phyloP scores from a whole-genome alignment of 2,329 filamentous ascomycete species.

The Coniochaeta ligniaria region DNA sequence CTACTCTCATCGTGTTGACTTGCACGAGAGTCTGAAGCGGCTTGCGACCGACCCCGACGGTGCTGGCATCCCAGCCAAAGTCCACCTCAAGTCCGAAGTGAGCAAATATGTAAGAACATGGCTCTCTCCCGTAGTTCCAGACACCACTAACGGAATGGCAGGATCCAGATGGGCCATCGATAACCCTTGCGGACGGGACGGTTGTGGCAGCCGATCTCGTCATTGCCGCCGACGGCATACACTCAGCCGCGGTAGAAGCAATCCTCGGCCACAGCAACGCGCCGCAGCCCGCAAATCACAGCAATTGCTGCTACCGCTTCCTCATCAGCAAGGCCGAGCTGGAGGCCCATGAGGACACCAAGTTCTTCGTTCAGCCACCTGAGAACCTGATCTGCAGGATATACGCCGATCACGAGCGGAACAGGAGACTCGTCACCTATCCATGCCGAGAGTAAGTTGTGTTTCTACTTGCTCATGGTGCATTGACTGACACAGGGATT shows the following conservation, averaged over 20 bases:
- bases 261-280: conserved; percentile 17
- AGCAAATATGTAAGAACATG: conserved; percentile 13
- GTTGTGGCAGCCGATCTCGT: conserved; percentile 25
- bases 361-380: conserved; percentile 17
- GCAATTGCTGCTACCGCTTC: conserved; percentile 26
- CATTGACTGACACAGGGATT: neutral
- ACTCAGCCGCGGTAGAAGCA: conserved; percentile 16
- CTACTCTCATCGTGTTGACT: conserved; percentile 29
- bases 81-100: conserved; percentile 10
- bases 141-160: neutral
- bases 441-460: conserved; percentile 16
- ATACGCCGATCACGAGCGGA: conserved; percentile 10
- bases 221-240: conserved; percentile 29
- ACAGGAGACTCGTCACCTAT: conserved; percentile 14
- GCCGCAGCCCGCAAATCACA: conserved; percentile 9
- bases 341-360: conserved; percentile 19
- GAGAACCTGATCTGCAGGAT: conserved; percentile 15
- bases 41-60: neutral
- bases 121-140: neutral
- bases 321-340: conserved; percentile 23
- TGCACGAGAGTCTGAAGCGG: conserved; percentile 20
- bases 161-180: conserved; percentile 7
- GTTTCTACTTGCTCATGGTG: too few relatives aligned
- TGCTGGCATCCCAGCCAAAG: neutral
- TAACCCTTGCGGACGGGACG: conserved; percentile 21